These are phyloP conservation scores for Phalaenopsis aphrodite DNA, from an alignment of 106 monocot genomes.

Conservation along the genomic window DNA sequence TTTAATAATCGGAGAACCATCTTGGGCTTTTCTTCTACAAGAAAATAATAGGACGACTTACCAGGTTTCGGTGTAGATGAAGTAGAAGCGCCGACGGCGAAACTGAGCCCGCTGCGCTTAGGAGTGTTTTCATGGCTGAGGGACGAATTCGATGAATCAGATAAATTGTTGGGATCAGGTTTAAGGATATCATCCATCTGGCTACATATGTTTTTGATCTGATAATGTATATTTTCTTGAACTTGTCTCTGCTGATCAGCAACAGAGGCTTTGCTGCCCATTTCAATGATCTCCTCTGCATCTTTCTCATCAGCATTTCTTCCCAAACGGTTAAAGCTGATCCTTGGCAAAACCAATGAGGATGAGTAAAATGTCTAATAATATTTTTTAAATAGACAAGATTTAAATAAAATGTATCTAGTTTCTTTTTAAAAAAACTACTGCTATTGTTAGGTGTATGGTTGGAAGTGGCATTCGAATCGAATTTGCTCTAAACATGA, in stretches of 20 bases:
- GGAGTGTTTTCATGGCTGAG: slow-evolving; percentile 9
- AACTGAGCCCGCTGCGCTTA: slow-evolving; percentile 74
- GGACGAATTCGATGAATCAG: slow-evolving; percentile 1
- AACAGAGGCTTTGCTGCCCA: slow-evolving; percentile 82
- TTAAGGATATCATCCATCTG: slow-evolving; percentile 67
- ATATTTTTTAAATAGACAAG: neutral
- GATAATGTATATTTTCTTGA: slow-evolving; percentile 78
- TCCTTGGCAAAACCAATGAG: neutral
- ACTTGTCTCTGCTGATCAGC: slow-evolving; percentile 83
- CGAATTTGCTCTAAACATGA: too few relatives aligned
- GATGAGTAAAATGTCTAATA: too few relatives aligned
- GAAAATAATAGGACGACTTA: slow-evolving; percentile 14
- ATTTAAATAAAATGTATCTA: too few relatives aligned
- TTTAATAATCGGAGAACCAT: too few relatives aligned
- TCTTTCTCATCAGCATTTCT: slow-evolving; percentile 80
- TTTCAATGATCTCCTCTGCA: slow-evolving; percentile 77
- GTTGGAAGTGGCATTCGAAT: too few relatives aligned
- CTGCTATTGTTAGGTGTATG: too few relatives aligned
- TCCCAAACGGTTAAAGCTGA: slow-evolving; percentile 84
- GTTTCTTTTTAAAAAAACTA: too few relatives aligned
- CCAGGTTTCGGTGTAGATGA: slow-evolving; percentile 35
- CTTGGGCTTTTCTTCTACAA: too few relatives aligned
- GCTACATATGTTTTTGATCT: slow-evolving; percentile 49
- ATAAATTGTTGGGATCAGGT: slow-evolving; percentile 21
- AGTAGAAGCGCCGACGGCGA: slow-evolving; percentile 46